Evolutionary conservation across 331 rosid genomes (phyloP), one percentile per base, ranked within the genome.

Genomic region (Erythrophleum ivorense): DNA sequence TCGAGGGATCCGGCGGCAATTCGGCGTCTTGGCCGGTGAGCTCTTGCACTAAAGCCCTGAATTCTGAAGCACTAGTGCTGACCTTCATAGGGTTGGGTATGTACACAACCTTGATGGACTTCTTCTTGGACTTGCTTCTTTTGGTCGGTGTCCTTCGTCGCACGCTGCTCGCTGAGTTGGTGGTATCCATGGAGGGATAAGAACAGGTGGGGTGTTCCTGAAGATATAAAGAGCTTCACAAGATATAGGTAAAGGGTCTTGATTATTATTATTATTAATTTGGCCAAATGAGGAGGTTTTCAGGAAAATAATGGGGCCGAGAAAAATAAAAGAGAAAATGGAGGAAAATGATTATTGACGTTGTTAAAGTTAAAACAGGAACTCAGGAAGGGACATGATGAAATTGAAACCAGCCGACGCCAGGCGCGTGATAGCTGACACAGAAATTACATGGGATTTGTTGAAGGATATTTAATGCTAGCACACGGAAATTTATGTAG

Each of bases 31-130:
- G 88, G 70, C 92, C 92, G 1, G 92, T 89, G 82, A 87, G 89
- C 7, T 85, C 85, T 59, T 89, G 92, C 21, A 89, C 92, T 58
- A 89, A 33, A 19, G 89, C 90, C 77, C 81, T 85, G 74, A 89
- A 89, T 31, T 85, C 46, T 0, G 92, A 76, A 33, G 90, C 90
- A 13, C 87, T 83, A 13, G 87, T 59, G 67, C 52, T 85, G 49
- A 87, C 76, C 81, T 75, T 89, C 89, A 85, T 80, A 12, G 92
- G 92, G 46, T 85, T 89, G 2, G 92, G 83, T 71, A 89, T 89
- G 83, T 89, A 87, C 0, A 89, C 92, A 6, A 89, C 86, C 71
- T 83, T 89, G 64, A 87, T 53, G 16, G 86, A 83, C 2, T 60
- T 38, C 49, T 46, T 84, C 18, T 59, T 64, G 14, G 54, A 3